Evolutionary conservation across 176 grass and related monocot genomes (phyloP), one percentile per base, ranked within the genome.

Genomic region (Oryza meridionalis): DNA sequence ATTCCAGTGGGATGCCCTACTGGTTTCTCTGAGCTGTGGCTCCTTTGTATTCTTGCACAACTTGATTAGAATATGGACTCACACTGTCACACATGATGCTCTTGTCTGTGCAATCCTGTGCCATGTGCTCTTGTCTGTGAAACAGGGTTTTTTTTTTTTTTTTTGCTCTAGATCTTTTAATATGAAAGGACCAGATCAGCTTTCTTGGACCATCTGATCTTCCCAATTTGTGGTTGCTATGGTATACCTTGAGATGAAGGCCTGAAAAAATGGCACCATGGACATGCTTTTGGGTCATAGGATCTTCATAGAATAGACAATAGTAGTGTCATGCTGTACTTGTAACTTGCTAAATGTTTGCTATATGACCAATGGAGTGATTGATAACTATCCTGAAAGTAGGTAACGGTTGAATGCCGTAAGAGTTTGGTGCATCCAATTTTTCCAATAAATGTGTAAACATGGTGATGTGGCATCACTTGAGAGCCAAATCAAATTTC

Each of bases 91-190:
- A 5, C 33, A 35, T 35, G 33, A 35, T 35, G 33, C 33, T 35
- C 33, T 35, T 35, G 33, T 35, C 33, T 35, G 4, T 12, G 31
- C 6, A 16, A 61, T 35, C 45, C 26, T 82, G 58, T 66, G 32
- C 78, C 88, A 82, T 86, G 88, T 90, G 83, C 88, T 78, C 29
- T 44, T 82, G 88, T 86, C 67, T 90, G 66, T 90, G 78, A 82
- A 90, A 81, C 17, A 72, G 46, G 65, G 27, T 78, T 73, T 49
- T 69, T 76, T 76, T 49, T 69, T 76, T 76, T 29, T 24, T 13
- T 76, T 76, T 16, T 81, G 11, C 24, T 46, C 71, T 40, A 77
- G 44, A 73, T 86, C 77, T 85, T 71, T 81, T 55, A 44, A 0
- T 73, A 5, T 85, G 66, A 32, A 35, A 4, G 12, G 19, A 45